phyloP scores from a whole-genome alignment of 495 filamentous ascomycete genomes.

The Geopyxis carbonaria region DNA sequence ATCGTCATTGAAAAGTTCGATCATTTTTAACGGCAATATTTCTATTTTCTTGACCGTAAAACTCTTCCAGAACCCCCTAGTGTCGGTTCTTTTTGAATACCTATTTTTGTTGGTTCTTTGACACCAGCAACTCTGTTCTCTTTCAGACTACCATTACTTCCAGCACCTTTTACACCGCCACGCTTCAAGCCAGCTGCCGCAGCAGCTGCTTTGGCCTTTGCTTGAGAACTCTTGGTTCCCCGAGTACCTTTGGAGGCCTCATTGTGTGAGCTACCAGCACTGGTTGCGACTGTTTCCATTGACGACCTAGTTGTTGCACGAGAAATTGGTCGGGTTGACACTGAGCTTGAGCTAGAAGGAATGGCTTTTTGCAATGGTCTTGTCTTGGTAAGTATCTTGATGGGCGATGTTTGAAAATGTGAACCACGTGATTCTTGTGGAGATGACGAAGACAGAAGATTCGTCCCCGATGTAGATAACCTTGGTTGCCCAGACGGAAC shows the following conservation, averaged over 20 bases:
- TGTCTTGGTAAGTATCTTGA: neutral
- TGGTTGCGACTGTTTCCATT: slow-evolving; percentile 17
- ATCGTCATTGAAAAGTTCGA: too few relatives aligned
- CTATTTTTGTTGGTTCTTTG: slow-evolving; percentile 10
- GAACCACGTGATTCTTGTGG: too few relatives aligned
- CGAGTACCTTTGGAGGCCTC: slow-evolving; percentile 4
- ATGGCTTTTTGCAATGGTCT: too few relatives aligned
- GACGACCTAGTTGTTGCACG: slow-evolving; percentile 21
- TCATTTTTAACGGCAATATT: too few relatives aligned
- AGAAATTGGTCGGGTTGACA: slow-evolving; percentile 6
- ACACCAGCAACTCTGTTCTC: slow-evolving; percentile 24
- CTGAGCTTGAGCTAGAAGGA: slow-evolving; percentile 6
- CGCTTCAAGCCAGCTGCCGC: slow-evolving; percentile 11
- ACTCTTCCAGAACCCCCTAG: slow-evolving; percentile 14
- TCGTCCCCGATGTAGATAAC: too few relatives aligned
- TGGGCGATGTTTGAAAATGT: slow-evolving; percentile 6
- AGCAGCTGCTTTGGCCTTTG: slow-evolving; percentile 6
- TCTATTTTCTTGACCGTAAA: slow-evolving; percentile 21
- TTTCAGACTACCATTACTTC: slow-evolving; percentile 23
- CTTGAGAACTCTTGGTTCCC: slow-evolving; percentile 14
- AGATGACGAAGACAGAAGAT: too few relatives aligned
- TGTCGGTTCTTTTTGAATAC: slow-evolving; percentile 6
- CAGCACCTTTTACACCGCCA: slow-evolving; percentile 12
- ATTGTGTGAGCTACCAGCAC: slow-evolving; percentile 7
- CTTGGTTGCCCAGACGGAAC: slow-evolving; percentile 15